A percentile compares a stretch with the other conserved stretches of the same genome.
These are phyloP conservation scores for Neoscytalidium dimidiatum DNA, from an alignment of 2,329 filamentous ascomycete genomes.

Conservation along the genomic window DNA sequence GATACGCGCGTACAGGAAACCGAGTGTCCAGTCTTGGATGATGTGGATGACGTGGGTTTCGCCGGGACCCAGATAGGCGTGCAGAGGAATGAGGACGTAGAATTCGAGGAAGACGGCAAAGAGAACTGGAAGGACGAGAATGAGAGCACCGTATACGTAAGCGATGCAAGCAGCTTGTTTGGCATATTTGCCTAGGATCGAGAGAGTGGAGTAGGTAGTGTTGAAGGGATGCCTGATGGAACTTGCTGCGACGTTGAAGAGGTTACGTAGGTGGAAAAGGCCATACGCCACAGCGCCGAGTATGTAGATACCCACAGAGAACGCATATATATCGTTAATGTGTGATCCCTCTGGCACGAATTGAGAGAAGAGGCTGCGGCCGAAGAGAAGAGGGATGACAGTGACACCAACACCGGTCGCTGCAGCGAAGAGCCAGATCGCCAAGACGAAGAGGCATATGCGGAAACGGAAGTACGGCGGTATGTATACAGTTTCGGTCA, in stretches of 20 bases:
- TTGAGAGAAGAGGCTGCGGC: slow-evolving; percentile 73
- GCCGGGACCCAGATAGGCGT: slow-evolving; percentile 64
- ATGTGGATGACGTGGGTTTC: slow-evolving; percentile 75
- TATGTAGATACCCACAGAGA: slow-evolving; percentile 84
- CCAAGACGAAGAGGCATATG: slow-evolving; percentile 81
- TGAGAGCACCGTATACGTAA: slow-evolving; percentile 76
- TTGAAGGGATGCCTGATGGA: slow-evolving; percentile 33
- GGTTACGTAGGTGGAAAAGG: slow-evolving; percentile 51
- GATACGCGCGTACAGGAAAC: slow-evolving; percentile 86
- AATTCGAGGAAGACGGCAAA: slow-evolving; percentile 81
- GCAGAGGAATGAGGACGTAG: slow-evolving; percentile 83
- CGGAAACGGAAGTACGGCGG: slow-evolving; percentile 82
- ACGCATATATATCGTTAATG: slow-evolving; percentile 95
- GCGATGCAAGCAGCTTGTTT: slow-evolving; percentile 54
- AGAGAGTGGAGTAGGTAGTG: slow-evolving; percentile 27
- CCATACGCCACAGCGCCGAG: slow-evolving; percentile 70
- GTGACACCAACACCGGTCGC: slow-evolving; percentile 82
- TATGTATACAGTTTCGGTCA: slow-evolving; percentile 63
- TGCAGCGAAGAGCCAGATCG: slow-evolving; percentile 92
- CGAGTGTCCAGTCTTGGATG: slow-evolving; percentile 92
- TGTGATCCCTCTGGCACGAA: slow-evolving; percentile 65
- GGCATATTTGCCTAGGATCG: slow-evolving; percentile 27
- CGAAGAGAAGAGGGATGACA: slow-evolving; percentile 82
- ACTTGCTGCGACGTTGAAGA: slow-evolving; percentile 29
- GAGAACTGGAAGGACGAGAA: slow-evolving; percentile 78